These are phyloP conservation scores for Citrullus mucosospermus DNA, from an alignment of 306 rosid genomes.

Conservation along the genomic window DNA sequence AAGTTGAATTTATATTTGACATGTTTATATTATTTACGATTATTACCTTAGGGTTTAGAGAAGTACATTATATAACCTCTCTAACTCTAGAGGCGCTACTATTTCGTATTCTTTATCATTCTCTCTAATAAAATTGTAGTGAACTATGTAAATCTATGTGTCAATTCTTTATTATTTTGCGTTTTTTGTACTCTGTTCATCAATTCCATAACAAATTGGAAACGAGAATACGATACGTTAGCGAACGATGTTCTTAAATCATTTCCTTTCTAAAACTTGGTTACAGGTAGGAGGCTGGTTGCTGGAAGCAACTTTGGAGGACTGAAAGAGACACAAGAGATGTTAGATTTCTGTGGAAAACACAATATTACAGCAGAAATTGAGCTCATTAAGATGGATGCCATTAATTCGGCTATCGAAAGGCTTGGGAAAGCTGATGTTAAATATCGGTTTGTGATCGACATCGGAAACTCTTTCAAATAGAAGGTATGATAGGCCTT, in stretches of 20 bases:
- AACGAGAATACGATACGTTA: neutral
- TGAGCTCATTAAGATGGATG: slow-evolving; percentile 58
- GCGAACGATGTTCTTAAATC: neutral
- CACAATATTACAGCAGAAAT: slow-evolving; percentile 66
- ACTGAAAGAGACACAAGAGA: slow-evolving; percentile 84
- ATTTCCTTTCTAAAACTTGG: neutral
- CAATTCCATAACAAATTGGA: neutral
- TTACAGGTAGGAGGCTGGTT: slow-evolving; percentile 55
- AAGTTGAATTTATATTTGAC: too few relatives aligned
- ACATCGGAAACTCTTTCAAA: slow-evolving; percentile 49
- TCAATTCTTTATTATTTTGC: too few relatives aligned
- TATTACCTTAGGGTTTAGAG: too few relatives aligned
- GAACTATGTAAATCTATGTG: too few relatives aligned
- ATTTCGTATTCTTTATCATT: too few relatives aligned
- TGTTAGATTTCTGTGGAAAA: slow-evolving; percentile 76
- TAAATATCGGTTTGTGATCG: slow-evolving; percentile 72
- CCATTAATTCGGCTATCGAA: slow-evolving; percentile 62
- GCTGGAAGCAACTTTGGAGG: slow-evolving; percentile 92
- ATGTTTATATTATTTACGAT: too few relatives aligned
- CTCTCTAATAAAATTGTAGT: too few relatives aligned
- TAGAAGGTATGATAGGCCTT: neutral
- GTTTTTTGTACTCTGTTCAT: too few relatives aligned
- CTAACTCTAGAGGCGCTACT: too few relatives aligned
- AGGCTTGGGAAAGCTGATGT: slow-evolving; percentile 75
- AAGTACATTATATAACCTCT: too few relatives aligned